A percentile compares a stretch with the other conserved stretches of the same genome.
phyloP scores from a whole-genome alignment of 352 stramenopile species.

The Phytophthora litchii region DNA sequence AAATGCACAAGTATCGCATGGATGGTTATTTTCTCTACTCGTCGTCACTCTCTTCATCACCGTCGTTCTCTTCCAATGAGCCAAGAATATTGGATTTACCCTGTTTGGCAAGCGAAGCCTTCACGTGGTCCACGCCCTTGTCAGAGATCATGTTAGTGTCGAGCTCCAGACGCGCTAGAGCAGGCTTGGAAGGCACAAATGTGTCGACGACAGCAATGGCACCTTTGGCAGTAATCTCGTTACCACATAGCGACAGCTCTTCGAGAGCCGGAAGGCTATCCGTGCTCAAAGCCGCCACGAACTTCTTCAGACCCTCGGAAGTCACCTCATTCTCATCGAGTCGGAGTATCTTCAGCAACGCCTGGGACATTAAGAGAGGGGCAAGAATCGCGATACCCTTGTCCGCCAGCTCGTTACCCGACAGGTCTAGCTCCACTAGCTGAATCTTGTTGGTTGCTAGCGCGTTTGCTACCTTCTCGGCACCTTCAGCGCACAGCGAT shows the following conservation, averaged over 20 bases:
- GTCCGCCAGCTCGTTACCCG: conserved; percentile 90
- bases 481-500: conserved; percentile 70
- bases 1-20: too few relatives aligned
- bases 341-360: conserved; percentile 71
- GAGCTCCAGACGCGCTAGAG: conserved; percentile 49
- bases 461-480: conserved; percentile 29
- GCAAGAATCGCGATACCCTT: conserved; percentile 41
- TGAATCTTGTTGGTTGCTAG: too few relatives aligned
- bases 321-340: conserved; percentile 95
- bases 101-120: conserved; percentile 48
- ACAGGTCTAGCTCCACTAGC: conserved; percentile 89
- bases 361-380: not conserved
- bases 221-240: too few relatives aligned
- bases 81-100: conserved; percentile 65
- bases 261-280: too few relatives aligned
- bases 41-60: conserved; percentile 67
- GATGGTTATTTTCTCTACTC: conserved; percentile 43
- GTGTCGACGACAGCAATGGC: too few relatives aligned
- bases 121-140: conserved; percentile 62
- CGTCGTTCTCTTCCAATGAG: conserved; percentile 85
- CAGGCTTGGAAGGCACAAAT: too few relatives aligned
- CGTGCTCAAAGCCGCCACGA: too few relatives aligned
- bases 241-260: too few relatives aligned
- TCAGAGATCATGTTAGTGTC: conserved; percentile 85
- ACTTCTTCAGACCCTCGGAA: conserved; percentile 47